Evolutionary conservation across 495 filamentous ascomycete species (phyloP), one percentile per base, ranked within the genome.

Genomic region (Peziza echinospora): DNA sequence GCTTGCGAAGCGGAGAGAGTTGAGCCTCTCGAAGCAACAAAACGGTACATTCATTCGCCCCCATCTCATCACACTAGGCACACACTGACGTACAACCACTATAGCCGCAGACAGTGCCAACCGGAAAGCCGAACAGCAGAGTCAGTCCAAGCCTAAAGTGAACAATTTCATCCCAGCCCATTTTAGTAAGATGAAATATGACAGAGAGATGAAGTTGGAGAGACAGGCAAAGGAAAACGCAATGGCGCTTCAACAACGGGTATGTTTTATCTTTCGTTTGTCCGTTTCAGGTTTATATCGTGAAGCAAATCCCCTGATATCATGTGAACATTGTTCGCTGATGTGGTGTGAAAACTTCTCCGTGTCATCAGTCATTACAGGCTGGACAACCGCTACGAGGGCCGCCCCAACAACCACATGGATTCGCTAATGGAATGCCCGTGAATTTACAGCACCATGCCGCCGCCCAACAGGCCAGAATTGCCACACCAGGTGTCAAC

Each of bases 1-100:
- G 60, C 59, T 91, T 49, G 87, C 87, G 5, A 91, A 93, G 65
- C 94, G 92, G 65, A 71, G 84, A 34, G 89, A 97, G 65, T 78
- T 77, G 5, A 70, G 72, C 34, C 62, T 74, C 21, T 83, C 87
- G 57, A 96, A 96, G 64, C 80, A 87, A 52, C 62, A 47, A 25
- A 55, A 50, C 46, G 57, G 57, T 60, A 49, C 10, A 16, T 47
- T 47, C 23, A 8, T 16, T 13, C 6, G 22, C 23, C 16, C 17
- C 19, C n/a, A n/a, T n/a, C n/a, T n/a, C n/a, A n/a, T n/a, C n/a
- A n/a, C n/a, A n/a, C n/a, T 7, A 44, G 10, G 23, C 19, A 26
- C n/a, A 6, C 30, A 26, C 41, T 21, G 13, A 61, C 46, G 43
- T 48, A 45, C 50, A 56, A 60, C 60, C 11, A 48, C 53, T 41